Base-by-base conservation (phyloP, 208 protist species). In the Acanthamoeba lenticulata region DNA sequence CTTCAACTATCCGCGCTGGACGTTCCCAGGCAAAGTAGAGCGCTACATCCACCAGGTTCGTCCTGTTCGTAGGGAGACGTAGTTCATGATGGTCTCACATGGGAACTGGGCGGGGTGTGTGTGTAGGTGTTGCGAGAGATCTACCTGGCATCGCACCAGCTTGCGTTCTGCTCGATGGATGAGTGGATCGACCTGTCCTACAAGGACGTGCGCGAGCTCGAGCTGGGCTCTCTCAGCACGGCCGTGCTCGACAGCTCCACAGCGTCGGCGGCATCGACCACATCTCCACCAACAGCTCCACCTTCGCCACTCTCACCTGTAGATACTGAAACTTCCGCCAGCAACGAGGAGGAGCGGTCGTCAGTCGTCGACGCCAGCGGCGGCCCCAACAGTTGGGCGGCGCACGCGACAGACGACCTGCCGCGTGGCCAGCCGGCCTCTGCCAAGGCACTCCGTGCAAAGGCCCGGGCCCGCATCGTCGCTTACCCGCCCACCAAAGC, bases 101-200 rank as follows among this genome's bases (percentile, higher is more conserved):
- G 52, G 52, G n/a, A n/a, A n/a, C n/a, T n/a, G n/a, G 2, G 4
- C 2, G 17, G n/a, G 57, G 27, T n/a, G 3, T 13, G 57, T 65
- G 4, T 13, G 57, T 34, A 79, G 67, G 67, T 79, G 38, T 36
- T 79, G 36, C 67, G 67, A 1, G 67, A 79, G 38, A 79, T 79
- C 32, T 79, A 79, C 36, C 67, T 79, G 11, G 67, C 67, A 19
- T 47, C 67, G 67, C 67, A 79, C 17, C 67, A 79, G 67, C 38
- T 79, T 5, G 67, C 67, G 2, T 79, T 79, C 67, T 79, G 67
- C 4, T 79, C 67, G 0, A 47, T 79, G 38, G 67, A 79, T 6
- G 67, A 79, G 27, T 79, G 67, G 67, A 79, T 79, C 67, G 67
- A 79, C 24, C 67, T 79, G 32, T 79, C 67, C 17, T 79, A 79